These are phyloP conservation scores for Lactarius hengduanensis DNA, from an alignment of 768 basidiomycete species.

Conservation along the genomic window DNA sequence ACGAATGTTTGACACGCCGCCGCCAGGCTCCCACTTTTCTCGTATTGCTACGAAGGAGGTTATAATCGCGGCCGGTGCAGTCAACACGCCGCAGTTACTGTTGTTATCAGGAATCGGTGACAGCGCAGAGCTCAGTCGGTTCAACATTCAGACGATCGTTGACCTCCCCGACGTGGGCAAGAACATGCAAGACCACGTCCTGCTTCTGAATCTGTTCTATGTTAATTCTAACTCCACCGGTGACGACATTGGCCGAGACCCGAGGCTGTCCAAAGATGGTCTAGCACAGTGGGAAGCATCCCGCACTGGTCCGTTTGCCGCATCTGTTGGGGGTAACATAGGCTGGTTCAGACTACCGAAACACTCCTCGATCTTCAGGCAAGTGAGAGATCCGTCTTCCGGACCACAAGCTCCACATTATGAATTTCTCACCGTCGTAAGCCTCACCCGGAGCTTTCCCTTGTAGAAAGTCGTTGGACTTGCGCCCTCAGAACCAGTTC, in stretches of 20 bases:
- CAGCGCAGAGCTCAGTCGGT: slow-evolving; percentile 22
- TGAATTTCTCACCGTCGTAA: slow-evolving; percentile 22
- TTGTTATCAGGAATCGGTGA: slow-evolving; percentile 36
- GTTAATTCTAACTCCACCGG: slow-evolving; percentile 10
- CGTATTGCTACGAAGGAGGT: slow-evolving; percentile 21
- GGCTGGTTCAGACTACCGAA: slow-evolving; percentile 19
- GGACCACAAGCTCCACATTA: slow-evolving; percentile 26
- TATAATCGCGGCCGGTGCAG: slow-evolving; percentile 23
- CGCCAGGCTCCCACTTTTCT: slow-evolving; percentile 17
- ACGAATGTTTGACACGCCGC: neutral
- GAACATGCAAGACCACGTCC: slow-evolving; percentile 34
- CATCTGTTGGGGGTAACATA: neutral
- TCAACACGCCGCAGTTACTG: slow-evolving; percentile 31
- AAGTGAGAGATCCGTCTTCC: slow-evolving; percentile 21
- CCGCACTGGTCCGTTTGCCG: slow-evolving; percentile 17
- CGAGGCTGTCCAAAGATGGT: slow-evolving; percentile 6
- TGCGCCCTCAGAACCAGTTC: slow-evolving; percentile 11
- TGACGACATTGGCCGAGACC: slow-evolving; percentile 18
- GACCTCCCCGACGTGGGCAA: slow-evolving; percentile 34
- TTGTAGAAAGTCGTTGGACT: neutral
- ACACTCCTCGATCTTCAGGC: slow-evolving; percentile 15
- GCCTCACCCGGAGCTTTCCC: neutral
- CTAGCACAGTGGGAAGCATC: slow-evolving; percentile 17
- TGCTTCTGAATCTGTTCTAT: neutral
- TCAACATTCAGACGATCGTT: slow-evolving; percentile 29